Evolutionary conservation across 2,329 filamentous ascomycete species (phyloP).

Genomic region (Keithomyces neogunnii): DNA sequence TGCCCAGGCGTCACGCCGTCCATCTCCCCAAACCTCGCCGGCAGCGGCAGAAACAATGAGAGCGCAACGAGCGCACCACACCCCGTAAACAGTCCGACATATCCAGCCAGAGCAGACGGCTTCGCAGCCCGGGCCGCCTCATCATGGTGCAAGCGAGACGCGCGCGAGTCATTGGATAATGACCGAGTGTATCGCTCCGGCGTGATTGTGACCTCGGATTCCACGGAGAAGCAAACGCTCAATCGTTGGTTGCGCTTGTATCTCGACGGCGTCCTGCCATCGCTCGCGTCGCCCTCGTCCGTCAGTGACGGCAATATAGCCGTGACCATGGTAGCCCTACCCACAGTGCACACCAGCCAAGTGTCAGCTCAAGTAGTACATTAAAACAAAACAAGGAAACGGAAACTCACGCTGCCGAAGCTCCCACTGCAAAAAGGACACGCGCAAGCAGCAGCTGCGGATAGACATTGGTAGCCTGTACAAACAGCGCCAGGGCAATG

Average conservation of each 20-base stretch:
- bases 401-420: conserved; percentile 65
- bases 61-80: conserved; percentile 84
- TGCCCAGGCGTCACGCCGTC: conserved; percentile 63
- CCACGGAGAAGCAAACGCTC: conserved; percentile 58
- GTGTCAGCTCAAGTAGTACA: not conserved
- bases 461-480: conserved; percentile 81
- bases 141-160: conserved; percentile 13
- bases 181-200: conserved; percentile 47
- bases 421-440: conserved; percentile 82
- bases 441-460: conserved; percentile 79
- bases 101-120: conserved; percentile 63
- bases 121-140: conserved; percentile 27
- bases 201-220: conserved; percentile 69
- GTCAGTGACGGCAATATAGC: conserved; percentile 74
- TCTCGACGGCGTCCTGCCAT: conserved; percentile 15
- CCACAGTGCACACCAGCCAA: not conserved
- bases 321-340: conserved; percentile 85
- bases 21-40: conserved; percentile 64
- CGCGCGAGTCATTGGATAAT: conserved; percentile 19
- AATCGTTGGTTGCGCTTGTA: conserved; percentile 37
- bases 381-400: not conserved
- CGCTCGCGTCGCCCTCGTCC: conserved; percentile 33
- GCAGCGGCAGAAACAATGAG: conserved; percentile 74
- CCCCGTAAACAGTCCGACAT: conserved; percentile 88
- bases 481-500: conserved; percentile 66